Base-by-base conservation (phyloP, 805 yeast genomes). In the Yarrowia bubula region DNA sequence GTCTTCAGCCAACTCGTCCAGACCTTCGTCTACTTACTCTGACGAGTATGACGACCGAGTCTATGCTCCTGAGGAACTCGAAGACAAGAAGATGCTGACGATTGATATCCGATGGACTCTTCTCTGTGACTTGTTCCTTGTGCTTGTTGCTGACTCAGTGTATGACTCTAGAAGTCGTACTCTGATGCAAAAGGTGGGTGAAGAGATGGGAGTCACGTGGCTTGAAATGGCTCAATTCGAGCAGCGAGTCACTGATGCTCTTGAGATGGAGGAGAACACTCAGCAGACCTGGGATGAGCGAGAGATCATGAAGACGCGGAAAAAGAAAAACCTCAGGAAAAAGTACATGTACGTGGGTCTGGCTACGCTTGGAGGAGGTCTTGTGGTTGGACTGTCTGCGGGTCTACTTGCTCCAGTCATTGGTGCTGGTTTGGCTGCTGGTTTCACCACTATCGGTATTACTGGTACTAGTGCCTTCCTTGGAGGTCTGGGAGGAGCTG, bases 351-450 rank as follows among this genome's bases (percentile, higher is more conserved):
- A 90, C 71, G 89, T 95, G 68, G 99, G 98, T 0, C 77, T 95
- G 57, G 99, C 99, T 0, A 95, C 98, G 8, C 81, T 92, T 14
- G 98, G 98, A 33, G 99, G 99, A 1, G 92, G 97, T 0, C 78
- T 95, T 22, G 96, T 95, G 1, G 84, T 95, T 66, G 99, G 99
- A 1, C 79, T 95, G 17, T 90, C 97, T 67, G 98, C 97, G 8
- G 99, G 99, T 7, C 76, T 95, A 48, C 78, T 95, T 50, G 99
- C 99, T 0, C 99, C 99, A 0, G 96, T 96, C 2, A 96, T 95
- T 71, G 98, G 98, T 60, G 98, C 98, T 1, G 99, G 99, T 71
- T 73, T 95, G 33, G 99, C 98, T 1, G 98, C 98, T 3, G 99
- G 98, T 14, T 79, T 95, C 44, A 87, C 98, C 1, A 95, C 99